Conservation (phyloP, 257 asterid species). For the Ophiorrhiza pumila region DNA sequence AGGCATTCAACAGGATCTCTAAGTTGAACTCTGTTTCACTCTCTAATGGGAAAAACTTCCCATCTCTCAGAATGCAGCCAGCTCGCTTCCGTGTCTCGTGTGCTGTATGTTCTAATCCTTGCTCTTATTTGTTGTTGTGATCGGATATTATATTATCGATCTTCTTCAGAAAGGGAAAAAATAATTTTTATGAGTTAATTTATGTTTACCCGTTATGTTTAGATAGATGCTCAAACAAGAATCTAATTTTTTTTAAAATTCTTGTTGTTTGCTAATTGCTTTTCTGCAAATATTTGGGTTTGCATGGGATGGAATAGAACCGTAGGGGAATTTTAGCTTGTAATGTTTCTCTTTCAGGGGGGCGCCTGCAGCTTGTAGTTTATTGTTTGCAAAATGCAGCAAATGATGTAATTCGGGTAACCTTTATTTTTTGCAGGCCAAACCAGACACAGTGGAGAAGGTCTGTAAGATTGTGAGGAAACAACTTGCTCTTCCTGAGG, state of each 20-base stretch:
- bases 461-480: slow-evolving; percentile 79
- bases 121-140: background rate
- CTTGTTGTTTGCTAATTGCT: too few relatives aligned
- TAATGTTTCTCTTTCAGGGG: background rate
- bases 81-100: slow-evolving; percentile 58
- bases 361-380: background rate
- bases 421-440: slow-evolving; percentile 58
- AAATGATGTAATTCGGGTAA: background rate
- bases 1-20: slow-evolving; percentile 26
- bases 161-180: background rate
- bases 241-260: background rate
- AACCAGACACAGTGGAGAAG: slow-evolving; percentile 76
- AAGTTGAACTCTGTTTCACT: slow-evolving; percentile 30
- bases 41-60: slow-evolving; percentile 32
- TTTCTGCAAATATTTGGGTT: background rate
- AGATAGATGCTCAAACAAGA: background rate
- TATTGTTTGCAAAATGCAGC: background rate
- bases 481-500: slow-evolving; percentile 77
- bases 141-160: background rate
- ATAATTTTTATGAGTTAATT: background rate
- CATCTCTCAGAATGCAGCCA: slow-evolving; percentile 39
- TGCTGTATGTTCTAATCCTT: slow-evolving; percentile 38
- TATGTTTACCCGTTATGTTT: background rate
- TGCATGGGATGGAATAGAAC: background rate
- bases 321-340: background rate